Evolutionary conservation across 345 rosid species (phyloP).

Genomic region (Rubroshorea leprosula): DNA sequence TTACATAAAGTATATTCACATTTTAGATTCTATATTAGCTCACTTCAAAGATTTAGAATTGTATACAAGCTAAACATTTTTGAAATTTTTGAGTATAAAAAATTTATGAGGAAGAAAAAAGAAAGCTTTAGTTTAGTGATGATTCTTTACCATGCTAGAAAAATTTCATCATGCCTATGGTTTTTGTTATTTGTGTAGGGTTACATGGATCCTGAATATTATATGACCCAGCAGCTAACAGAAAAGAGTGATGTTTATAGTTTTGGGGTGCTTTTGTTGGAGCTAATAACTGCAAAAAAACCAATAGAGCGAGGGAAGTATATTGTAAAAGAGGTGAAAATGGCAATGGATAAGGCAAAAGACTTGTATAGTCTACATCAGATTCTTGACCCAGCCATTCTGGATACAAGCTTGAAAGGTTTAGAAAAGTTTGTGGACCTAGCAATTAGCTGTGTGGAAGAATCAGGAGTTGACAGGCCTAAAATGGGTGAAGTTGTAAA

Average conservation of each 20-base stretch:
- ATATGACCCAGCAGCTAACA: slow-evolving; percentile 83
- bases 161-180: no score
- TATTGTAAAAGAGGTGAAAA: slow-evolving; percentile 71
- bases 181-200: slow-evolving; percentile 40
- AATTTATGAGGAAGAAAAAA: no score
- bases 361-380: slow-evolving; percentile 55
- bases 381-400: slow-evolving; percentile 56
- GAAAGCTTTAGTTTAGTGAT: no score
- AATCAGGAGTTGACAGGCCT: slow-evolving; percentile 54
- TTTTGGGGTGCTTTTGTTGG: slow-evolving; percentile 82
- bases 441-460: slow-evolving; percentile 60
- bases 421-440: slow-evolving; percentile 53
- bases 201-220: slow-evolving; percentile 88
- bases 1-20: no score
- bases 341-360: slow-evolving; percentile 48
- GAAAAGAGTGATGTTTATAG: slow-evolving; percentile 96
- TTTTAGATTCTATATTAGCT: no score
- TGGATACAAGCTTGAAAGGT: slow-evolving; percentile 44
- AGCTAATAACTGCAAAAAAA: slow-evolving; percentile 59
- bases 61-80: no score
- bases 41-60: no score
- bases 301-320: slow-evolving; percentile 80
- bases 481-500: slow-evolving; percentile 70
- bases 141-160: no score
- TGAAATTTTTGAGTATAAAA: no score